These are phyloP conservation scores for Bacidia rubella DNA, from an alignment of 495 filamentous ascomycete genomes.

Conservation along the genomic window DNA sequence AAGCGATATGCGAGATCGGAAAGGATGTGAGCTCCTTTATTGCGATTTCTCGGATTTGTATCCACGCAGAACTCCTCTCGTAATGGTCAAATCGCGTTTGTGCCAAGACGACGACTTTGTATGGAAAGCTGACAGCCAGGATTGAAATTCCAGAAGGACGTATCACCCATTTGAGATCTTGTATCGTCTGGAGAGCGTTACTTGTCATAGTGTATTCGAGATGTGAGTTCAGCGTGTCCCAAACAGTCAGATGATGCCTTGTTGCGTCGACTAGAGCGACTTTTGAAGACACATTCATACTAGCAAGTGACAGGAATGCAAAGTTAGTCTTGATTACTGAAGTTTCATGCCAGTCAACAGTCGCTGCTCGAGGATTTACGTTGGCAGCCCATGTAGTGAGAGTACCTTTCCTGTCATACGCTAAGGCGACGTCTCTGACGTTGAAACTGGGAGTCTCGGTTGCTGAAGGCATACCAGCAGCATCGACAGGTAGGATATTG, in stretches of 20 bases:
- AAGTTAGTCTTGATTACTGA: slow-evolving; percentile 74
- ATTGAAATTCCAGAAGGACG: slow-evolving; percentile 78
- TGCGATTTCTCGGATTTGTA: slow-evolving; percentile 64
- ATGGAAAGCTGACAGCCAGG: slow-evolving; percentile 83
- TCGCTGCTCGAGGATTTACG: slow-evolving; percentile 40
- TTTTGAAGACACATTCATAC: slow-evolving; percentile 77
- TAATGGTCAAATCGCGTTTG: slow-evolving; percentile 93
- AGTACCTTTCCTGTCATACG: slow-evolving; percentile 63
- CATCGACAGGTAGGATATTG: slow-evolving; percentile 81
- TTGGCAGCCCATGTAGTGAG: slow-evolving; percentile 80
- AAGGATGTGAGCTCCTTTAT: slow-evolving; percentile 76
- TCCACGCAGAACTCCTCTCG: slow-evolving; percentile 83
- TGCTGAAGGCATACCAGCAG: slow-evolving; percentile 58
- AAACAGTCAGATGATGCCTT: slow-evolving; percentile 73
- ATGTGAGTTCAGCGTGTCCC: slow-evolving; percentile 72
- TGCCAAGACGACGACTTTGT: slow-evolving; percentile 69
- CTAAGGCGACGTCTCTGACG: slow-evolving; percentile 75
- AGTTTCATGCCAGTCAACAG: slow-evolving; percentile 72
- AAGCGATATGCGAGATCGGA: slow-evolving; percentile 84
- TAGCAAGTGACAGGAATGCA: slow-evolving; percentile 57
- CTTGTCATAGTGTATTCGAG: slow-evolving; percentile 72
- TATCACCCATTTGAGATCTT: slow-evolving; percentile 92
- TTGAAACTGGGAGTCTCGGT: slow-evolving; percentile 79
- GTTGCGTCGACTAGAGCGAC: slow-evolving; percentile 65
- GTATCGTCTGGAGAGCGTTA: slow-evolving; percentile 57